A percentile compares a stretch with the other conserved stretches of the same genome.
Conservation (phyloP, 495 filamentous ascomycete genomes). For the Penicillium maclennaniae region DNA sequence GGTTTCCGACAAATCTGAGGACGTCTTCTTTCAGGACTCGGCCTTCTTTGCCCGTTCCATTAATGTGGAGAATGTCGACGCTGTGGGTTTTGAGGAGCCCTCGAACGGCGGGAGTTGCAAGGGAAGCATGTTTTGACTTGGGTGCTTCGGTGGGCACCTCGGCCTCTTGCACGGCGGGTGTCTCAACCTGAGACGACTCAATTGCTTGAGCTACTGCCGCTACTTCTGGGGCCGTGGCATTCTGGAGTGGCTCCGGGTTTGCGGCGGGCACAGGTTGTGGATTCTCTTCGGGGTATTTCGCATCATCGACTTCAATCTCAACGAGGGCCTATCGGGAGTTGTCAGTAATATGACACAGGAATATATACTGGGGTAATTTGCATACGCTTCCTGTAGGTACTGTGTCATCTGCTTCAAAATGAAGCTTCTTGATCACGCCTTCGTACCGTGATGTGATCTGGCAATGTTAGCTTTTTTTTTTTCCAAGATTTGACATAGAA, state of each 20-base stretch:
- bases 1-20: constrained; percentile 55
- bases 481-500: not conserved
- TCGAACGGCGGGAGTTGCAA: constrained; percentile 91
- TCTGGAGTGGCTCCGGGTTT: constrained; percentile 26
- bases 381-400: constrained; percentile 79
- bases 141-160: constrained; percentile 5
- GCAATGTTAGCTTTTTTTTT: constrained; percentile 10
- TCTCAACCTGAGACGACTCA: constrained; percentile 13
- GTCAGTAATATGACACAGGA: constrained; percentile 4
- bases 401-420: constrained; percentile 95
- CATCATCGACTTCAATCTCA: constrained; percentile 57
- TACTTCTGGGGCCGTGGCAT: constrained; percentile 12
- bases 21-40: constrained; percentile 93
- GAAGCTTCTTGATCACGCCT: constrained; percentile 91
- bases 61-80: constrained; percentile 70
- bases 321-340: constrained; percentile 39
- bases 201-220: constrained; percentile 17
- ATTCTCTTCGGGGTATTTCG: constrained; percentile 54
- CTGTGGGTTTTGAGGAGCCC: constrained; percentile 75
- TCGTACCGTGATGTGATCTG: constrained; percentile 92
- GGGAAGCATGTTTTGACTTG: constrained; percentile 55
- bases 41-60: constrained; percentile 87
- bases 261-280: constrained; percentile 32
- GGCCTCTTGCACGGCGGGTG: not conserved
- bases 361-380: not conserved